Conservation (phyloP, 768 basidiomycete genomes). For the Termitomyces bulborhizus region DNA sequence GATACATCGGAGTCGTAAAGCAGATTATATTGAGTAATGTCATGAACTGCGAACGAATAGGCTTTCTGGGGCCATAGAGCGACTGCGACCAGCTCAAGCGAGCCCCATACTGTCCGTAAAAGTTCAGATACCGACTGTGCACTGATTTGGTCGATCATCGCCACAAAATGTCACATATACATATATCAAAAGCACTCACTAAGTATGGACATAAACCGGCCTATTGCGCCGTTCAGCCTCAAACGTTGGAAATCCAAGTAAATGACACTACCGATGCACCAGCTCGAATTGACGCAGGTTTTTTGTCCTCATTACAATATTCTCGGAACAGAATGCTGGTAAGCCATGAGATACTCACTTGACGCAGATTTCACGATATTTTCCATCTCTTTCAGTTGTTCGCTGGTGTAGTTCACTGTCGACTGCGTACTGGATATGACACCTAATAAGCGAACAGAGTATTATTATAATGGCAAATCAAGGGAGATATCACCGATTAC, state of each 20-base stretch:
- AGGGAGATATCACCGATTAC: background rate
- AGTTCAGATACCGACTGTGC: background rate
- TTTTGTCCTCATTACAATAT: background rate
- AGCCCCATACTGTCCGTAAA: conserved; percentile 5
- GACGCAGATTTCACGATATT: conserved; percentile 1
- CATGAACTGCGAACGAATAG: background rate
- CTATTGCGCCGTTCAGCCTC: background rate
- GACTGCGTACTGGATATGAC: conserved; percentile 1
- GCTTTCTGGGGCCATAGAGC: background rate
- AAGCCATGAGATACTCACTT: background rate
- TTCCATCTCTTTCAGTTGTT: conserved; percentile 5
- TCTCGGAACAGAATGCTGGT: background rate
- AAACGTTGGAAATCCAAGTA: background rate
- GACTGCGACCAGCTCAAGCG: background rate
- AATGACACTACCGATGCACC: conserved; percentile 2
- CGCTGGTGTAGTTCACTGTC: conserved; percentile 2
- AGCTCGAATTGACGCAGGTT: background rate
- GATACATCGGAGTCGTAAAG: background rate
- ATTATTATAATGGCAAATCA: background rate
- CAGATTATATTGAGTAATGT: background rate
- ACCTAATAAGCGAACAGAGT: background rate
- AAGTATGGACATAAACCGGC: conserved; percentile 2
- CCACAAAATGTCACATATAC: background rate
- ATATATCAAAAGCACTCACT: background rate
- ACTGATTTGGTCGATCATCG: background rate